A percentile compares a stretch with the other conserved stretches of the same genome.
Evolutionary conservation across 192 early-diverging fungal species (phyloP).

Genomic region (Backusella australiensis): DNA sequence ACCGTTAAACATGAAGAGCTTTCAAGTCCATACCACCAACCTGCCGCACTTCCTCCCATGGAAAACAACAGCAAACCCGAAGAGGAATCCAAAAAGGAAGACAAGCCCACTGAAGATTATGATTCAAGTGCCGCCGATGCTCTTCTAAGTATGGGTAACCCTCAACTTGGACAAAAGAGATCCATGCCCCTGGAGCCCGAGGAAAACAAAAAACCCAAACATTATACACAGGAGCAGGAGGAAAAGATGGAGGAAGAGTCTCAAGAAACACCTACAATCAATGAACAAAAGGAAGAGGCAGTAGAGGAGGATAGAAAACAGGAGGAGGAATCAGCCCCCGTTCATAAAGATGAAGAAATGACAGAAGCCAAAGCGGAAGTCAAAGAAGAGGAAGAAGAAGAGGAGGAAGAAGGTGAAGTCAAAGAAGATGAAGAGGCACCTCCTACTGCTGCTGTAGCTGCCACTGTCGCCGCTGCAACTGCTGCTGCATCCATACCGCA

Average conservation of each 20-base stretch:
- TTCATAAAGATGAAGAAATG: background rate
- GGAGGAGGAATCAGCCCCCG: no score
- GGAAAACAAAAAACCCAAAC: constrained; percentile 15
- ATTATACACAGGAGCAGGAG: background rate
- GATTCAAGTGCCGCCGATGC: constrained; percentile 29
- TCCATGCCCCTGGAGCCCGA: background rate
- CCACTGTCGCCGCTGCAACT: constrained; percentile 4
- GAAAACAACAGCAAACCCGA: background rate
- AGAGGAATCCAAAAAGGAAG: background rate
- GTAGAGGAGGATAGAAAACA: background rate
- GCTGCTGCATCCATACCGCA: constrained; percentile 14
- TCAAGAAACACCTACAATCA: background rate
- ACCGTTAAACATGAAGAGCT: no score
- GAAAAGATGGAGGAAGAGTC: background rate
- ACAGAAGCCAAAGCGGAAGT: background rate
- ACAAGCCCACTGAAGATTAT: constrained; percentile 11
- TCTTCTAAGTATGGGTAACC: constrained; percentile 15
- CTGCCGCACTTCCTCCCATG: no score
- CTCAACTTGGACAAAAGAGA: constrained; percentile 17
- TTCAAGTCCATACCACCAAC: no score
- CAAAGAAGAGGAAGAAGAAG: background rate
- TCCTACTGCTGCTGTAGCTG: constrained; percentile 10
- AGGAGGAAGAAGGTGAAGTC: constrained; percentile 8
- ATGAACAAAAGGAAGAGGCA: background rate
- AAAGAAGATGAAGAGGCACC: constrained; percentile 9